These are phyloP conservation scores for Globisporangium canariense DNA, from an alignment of 352 stramenopile species.

Conservation along the genomic window DNA sequence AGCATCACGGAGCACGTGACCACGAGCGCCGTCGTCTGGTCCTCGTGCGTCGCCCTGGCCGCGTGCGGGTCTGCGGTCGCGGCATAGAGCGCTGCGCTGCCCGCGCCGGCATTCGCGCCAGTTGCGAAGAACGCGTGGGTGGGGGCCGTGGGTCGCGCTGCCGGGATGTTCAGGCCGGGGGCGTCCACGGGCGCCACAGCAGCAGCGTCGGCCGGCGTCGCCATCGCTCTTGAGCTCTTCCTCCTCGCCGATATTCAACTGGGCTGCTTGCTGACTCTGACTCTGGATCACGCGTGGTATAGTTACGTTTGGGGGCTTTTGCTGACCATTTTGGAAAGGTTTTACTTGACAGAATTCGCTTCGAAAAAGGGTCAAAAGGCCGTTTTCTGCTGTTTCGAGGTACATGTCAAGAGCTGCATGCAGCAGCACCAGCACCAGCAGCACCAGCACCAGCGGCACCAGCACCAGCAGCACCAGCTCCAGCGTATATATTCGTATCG, in stretches of 20 bases:
- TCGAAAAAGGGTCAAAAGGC: too few relatives aligned
- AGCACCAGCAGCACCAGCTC: too few relatives aligned
- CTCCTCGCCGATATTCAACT: background rate
- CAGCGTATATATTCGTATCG: background rate
- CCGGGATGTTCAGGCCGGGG: conserved; percentile 4
- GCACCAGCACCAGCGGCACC: too few relatives aligned
- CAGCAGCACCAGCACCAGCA: too few relatives aligned
- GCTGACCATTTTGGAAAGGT: too few relatives aligned
- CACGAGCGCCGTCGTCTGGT: conserved; percentile 53
- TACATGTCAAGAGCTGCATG: too few relatives aligned
- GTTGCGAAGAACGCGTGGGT: background rate
- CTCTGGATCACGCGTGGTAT: too few relatives aligned
- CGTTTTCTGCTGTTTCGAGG: too few relatives aligned
- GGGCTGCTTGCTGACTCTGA: background rate
- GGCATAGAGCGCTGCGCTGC: background rate
- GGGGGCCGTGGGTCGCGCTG: conserved; percentile 2
- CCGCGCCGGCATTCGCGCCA: conserved; percentile 2
- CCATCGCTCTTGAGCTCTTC: background rate
- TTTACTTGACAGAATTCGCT: too few relatives aligned
- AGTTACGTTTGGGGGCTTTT: too few relatives aligned
- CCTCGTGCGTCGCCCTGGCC: conserved; percentile 18
- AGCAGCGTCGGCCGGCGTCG: too few relatives aligned
- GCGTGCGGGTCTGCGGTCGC: background rate
- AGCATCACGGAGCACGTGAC: conserved; percentile 61
- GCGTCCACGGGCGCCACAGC: background rate